Conservation (phyloP, 2,329 filamentous ascomycete genomes). For the Diaporthe amygdali region DNA sequence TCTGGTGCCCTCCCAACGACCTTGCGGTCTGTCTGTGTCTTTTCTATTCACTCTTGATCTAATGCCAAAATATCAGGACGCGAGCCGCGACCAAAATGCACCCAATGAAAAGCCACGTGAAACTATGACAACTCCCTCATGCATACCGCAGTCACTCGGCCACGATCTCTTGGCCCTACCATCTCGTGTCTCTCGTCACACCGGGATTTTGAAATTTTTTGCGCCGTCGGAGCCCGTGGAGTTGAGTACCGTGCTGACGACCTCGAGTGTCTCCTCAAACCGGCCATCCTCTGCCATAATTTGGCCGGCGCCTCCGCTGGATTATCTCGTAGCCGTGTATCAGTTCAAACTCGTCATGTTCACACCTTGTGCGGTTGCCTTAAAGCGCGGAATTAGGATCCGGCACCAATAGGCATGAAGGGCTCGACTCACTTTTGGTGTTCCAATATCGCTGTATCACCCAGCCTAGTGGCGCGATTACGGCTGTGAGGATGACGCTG, state of each 20-base stretch:
- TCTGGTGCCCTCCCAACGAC: not conserved
- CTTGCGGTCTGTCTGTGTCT: constrained; percentile 1
- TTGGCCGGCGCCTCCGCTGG: constrained; percentile 7
- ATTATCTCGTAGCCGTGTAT: constrained; percentile 14
- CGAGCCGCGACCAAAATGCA: not conserved
- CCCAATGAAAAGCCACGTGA: not conserved
- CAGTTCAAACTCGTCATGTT: constrained; percentile 8
- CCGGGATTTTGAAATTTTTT: not conserved
- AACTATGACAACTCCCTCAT: not conserved
- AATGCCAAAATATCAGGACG: not conserved
- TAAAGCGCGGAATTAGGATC: constrained; percentile 1
- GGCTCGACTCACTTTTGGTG: not conserved
- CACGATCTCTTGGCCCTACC: not conserved
- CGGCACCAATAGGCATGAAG: not conserved
- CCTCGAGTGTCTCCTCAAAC: not conserved
- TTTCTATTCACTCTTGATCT: constrained; percentile 7
- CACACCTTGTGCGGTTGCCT: not conserved
- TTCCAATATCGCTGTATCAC: constrained; percentile 10
- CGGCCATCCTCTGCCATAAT: constrained; percentile 17
- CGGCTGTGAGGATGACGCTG: constrained; percentile 11
- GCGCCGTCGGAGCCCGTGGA: not conserved
- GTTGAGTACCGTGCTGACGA: not conserved
- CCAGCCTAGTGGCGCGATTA: constrained; percentile 14
- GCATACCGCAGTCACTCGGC: not conserved
- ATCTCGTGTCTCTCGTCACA: not conserved